Base-by-base conservation (phyloP, 306 rosid species). In the Trifolium repens region DNA sequence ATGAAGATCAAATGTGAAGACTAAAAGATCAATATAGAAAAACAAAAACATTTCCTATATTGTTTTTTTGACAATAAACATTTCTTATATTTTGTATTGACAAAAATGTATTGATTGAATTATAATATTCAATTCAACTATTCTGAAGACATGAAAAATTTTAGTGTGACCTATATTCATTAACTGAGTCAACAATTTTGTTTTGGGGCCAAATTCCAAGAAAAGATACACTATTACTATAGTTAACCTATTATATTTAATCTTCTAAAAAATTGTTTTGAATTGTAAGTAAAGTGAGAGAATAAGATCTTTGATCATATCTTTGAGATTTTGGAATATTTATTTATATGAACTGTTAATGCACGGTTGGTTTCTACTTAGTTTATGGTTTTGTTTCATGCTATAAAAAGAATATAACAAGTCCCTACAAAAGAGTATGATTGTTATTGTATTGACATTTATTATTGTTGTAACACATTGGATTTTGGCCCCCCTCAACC, bases 371-470 rank as follows among this genome's bases (percentile, higher is more conserved):
- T 69, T 74, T 74, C 5, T 59, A 58, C 76, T 80, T 80, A 67
- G 62, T 71, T 70, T 58, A 75, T 22, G 79, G 67, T 53, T 71
- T 60, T 27, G 72, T 75, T 79, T 64, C 39, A 79, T 32, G 57
- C 46, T 72, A 73, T 12, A 43, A 5, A 68, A 54, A 73, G 43
- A 13, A 43, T 27, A 55, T 46, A 46, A 73, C 69, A 70, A 76
- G 81, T 50, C 65, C 76, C 79, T 49, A 58, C 82, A 57, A 4
- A 80, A 50, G 44, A 17, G 76, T 62, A 78, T 78, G 76, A 78
- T 78, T 78, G 63, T 69, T 46, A 57, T n/a, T 68, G 62, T 16
- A 66, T 27, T 30, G 76, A 54, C 30, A 68, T 77, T 77, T 69
- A 77, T 68, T 77, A 47, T 67, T 67, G 63, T 8, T 49, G 63